Percentiles rank a stretch among this genome's conserved stretches.
These are phyloP conservation scores for Anthracocystis setariae DNA, from an alignment of 1,284 basidiomycete genomes.

Conservation along the genomic window DNA sequence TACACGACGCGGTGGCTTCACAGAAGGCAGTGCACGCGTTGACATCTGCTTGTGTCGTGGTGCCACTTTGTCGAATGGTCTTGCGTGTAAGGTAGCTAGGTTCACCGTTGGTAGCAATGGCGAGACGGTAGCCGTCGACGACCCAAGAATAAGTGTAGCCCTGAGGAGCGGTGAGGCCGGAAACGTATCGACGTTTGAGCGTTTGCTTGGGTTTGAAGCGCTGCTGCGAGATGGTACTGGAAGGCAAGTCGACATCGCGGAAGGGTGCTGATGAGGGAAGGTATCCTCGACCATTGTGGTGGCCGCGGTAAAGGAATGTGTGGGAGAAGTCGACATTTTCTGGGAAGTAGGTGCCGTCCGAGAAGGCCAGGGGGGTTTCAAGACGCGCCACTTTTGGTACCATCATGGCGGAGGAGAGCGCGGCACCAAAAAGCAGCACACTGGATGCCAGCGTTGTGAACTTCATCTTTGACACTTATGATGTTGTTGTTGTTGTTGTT, in stretches of 20 bases:
- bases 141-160: constrained; percentile 35
- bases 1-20: constrained; percentile 14
- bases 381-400: not conserved
- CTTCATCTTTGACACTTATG: not conserved
- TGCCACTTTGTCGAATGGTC: constrained; percentile 11
- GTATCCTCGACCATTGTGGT: not conserved
- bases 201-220: not conserved
- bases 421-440: not conserved
- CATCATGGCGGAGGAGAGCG: not conserved
- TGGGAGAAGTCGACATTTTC: not conserved
- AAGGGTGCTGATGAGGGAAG: constrained; percentile 9
- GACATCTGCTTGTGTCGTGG: constrained; percentile 22
- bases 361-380: not conserved
- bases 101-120: constrained; percentile 11
- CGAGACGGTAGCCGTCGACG: constrained; percentile 18
- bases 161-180: constrained; percentile 17
- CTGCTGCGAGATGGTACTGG: not conserved
- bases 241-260: not conserved
- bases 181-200: constrained; percentile 15
- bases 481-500: not conserved
- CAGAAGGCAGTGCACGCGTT: constrained; percentile 17
- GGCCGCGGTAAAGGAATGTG: constrained; percentile 1
- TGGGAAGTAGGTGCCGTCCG: constrained; percentile 4
- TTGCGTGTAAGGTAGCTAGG: constrained; percentile 15
- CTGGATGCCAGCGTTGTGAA: not conserved